These are phyloP conservation scores for Pharus latifolius DNA, from an alignment of 176 grass and related monocot genomes.

Conservation along the genomic window DNA sequence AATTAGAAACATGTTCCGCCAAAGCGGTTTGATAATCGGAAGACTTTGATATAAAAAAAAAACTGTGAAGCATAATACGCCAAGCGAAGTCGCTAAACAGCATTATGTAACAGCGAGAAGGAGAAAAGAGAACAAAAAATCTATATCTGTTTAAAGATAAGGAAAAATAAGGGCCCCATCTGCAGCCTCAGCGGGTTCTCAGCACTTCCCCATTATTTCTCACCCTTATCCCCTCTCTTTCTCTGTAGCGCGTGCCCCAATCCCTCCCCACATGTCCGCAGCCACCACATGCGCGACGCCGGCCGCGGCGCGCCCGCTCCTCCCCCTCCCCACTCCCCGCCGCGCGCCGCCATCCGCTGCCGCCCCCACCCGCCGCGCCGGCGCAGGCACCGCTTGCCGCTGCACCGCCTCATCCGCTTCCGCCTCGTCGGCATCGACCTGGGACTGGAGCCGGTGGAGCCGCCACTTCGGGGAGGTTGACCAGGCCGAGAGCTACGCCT, in stretches of 20 bases:
- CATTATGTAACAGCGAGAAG: too few species aligned
- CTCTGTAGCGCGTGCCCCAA: neutral
- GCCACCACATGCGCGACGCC: slow-evolving; percentile 33
- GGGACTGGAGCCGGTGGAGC: slow-evolving; percentile 86
- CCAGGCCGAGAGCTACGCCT: slow-evolving; percentile 74
- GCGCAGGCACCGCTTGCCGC: slow-evolving; percentile 12
- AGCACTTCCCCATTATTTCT: slow-evolving; percentile 2
- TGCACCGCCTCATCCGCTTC: slow-evolving; percentile 19
- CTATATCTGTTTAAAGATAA: too few species aligned
- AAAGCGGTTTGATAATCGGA: too few species aligned
- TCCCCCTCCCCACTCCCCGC: slow-evolving; percentile 13
- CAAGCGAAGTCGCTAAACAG: too few species aligned
- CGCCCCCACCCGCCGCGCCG: neutral
- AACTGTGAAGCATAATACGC: too few species aligned
- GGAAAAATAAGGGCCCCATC: too few species aligned
- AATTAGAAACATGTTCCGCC: too few species aligned
- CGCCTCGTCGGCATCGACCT: slow-evolving; percentile 23
- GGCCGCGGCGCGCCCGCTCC: slow-evolving; percentile 33
- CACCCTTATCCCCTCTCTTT: slow-evolving; percentile 6
- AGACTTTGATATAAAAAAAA: too few species aligned
- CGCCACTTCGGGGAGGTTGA: slow-evolving; percentile 79
- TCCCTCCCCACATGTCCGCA: neutral
- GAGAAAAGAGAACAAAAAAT: too few species aligned
- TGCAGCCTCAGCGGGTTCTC: neutral
- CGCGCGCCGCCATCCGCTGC: slow-evolving; percentile 5